A percentile compares a stretch with the other conserved stretches of the same genome.
phyloP scores from a whole-genome alignment of 2,329 filamentous ascomycete species.

The Atkinsonella hypoxylon region DNA sequence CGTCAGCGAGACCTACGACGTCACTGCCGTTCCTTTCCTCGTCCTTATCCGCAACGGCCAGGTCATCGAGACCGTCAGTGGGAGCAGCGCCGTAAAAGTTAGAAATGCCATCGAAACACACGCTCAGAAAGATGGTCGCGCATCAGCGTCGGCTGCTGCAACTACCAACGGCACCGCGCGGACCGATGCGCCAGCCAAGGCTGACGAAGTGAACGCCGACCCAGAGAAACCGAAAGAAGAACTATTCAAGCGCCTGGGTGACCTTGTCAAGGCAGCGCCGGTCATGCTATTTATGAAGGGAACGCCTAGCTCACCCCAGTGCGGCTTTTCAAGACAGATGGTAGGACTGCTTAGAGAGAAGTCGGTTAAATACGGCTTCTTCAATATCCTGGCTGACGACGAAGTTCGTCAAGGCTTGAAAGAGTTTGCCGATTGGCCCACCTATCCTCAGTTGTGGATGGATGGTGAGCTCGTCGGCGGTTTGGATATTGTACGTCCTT shows the following conservation, averaged over 20 bases:
- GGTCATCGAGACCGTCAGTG: slow-evolving; percentile 75
- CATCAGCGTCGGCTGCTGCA: slow-evolving; percentile 21
- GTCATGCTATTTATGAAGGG: slow-evolving; percentile 99
- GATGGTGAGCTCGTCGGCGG: slow-evolving; percentile 85
- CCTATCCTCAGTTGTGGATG: slow-evolving; percentile 90
- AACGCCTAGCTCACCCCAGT: slow-evolving; percentile 77
- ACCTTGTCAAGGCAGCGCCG: slow-evolving; percentile 86
- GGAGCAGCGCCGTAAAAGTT: slow-evolving; percentile 79
- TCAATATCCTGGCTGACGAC: slow-evolving; percentile 96
- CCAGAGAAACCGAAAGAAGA: slow-evolving; percentile 65
- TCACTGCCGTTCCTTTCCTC: slow-evolving; percentile 86
- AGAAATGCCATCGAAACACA: slow-evolving; percentile 76
- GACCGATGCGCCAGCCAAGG: slow-evolving; percentile 29
- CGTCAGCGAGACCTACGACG: slow-evolving; percentile 83
- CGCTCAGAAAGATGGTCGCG: slow-evolving; percentile 37
- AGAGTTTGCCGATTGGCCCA: slow-evolving; percentile 97
- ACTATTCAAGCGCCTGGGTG: slow-evolving; percentile 64
- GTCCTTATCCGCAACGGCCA: slow-evolving; percentile 67
- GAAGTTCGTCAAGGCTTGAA: slow-evolving; percentile 94
- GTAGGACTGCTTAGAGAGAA: slow-evolving; percentile 80
- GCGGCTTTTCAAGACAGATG: slow-evolving; percentile 84
- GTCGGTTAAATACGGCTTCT: slow-evolving; percentile 93
- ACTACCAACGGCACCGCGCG: slow-evolving; percentile 24
- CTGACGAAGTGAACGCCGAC: slow-evolving; percentile 28
- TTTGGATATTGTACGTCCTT: slow-evolving; percentile 73